Evolutionary conservation across 2,329 filamentous ascomycete genomes (phyloP).

Genomic region (Aspergillus oerlinghausenensis): DNA sequence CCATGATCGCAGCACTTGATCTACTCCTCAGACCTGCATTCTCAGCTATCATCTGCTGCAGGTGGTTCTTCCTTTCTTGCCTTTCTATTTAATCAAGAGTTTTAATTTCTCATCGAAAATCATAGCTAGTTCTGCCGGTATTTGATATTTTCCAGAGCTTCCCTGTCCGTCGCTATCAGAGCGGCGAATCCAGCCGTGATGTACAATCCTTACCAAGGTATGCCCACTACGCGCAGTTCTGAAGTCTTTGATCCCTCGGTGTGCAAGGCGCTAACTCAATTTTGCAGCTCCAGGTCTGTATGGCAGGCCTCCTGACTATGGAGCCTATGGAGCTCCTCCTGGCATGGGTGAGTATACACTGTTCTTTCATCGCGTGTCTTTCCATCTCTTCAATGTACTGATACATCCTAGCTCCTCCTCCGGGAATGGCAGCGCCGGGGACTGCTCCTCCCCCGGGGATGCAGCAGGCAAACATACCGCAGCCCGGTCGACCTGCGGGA

Average conservation of each 20-base stretch:
- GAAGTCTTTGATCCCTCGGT: background rate
- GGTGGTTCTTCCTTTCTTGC: background rate
- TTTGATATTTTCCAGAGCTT: background rate
- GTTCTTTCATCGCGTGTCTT: background rate
- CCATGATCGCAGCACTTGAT: background rate
- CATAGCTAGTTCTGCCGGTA: background rate
- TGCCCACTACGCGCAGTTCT: constrained; percentile 6
- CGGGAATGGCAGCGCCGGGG: constrained; percentile 75
- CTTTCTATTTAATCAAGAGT: constrained; percentile 2
- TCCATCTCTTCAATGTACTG: constrained; percentile 12
- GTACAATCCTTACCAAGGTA: constrained; percentile 45
- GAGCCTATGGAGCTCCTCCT: constrained; percentile 68
- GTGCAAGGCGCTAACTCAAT: constrained; percentile 7
- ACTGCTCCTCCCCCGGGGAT: constrained; percentile 74
- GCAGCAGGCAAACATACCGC: constrained; percentile 67
- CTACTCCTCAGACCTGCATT: background rate
- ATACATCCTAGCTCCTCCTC: constrained; percentile 59
- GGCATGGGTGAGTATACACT: constrained; percentile 64
- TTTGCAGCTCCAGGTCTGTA: constrained; percentile 51
- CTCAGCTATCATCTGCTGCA: background rate
- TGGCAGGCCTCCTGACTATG: constrained; percentile 70
- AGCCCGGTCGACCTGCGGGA: constrained; percentile 73
- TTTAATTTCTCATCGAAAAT: background rate
- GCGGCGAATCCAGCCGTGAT: constrained; percentile 25
- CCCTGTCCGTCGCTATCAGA: constrained; percentile 1